phyloP scores from a whole-genome alignment of 2,329 filamentous ascomycete genomes.

The Aspergillus thermomutatus region DNA sequence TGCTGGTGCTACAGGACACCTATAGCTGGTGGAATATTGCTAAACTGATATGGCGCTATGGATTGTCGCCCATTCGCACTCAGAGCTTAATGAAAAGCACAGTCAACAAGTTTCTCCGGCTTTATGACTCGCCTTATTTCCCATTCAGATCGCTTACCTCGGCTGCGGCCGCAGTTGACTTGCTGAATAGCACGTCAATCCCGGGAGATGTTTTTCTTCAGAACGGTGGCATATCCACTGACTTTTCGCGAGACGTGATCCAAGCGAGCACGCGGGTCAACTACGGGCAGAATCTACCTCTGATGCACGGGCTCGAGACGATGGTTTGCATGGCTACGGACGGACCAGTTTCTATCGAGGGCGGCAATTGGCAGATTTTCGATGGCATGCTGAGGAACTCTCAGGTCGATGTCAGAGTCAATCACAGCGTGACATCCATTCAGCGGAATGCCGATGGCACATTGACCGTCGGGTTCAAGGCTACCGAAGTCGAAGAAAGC shows the following conservation, averaged over 20 bases:
- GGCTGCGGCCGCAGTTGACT: constrained; percentile 63
- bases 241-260: constrained; percentile 76
- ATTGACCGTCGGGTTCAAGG: constrained; percentile 43
- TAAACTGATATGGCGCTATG: constrained; percentile 83
- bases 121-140: constrained; percentile 80
- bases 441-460: constrained; percentile 36
- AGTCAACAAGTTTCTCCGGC: constrained; percentile 68
- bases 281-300: constrained; percentile 83
- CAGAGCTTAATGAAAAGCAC: constrained; percentile 68
- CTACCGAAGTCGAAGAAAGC: constrained; percentile 14
- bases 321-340: constrained; percentile 91
- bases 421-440: constrained; percentile 66
- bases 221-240: constrained; percentile 61
- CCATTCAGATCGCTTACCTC: constrained; percentile 76
- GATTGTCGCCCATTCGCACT: constrained; percentile 70
- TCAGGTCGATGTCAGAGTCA: constrained; percentile 58
- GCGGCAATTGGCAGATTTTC: constrained; percentile 96
- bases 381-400: constrained; percentile 70
- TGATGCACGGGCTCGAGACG: constrained; percentile 83
- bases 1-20: constrained; percentile 61
- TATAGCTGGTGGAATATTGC: constrained; percentile 75
- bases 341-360: constrained; percentile 72
- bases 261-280: constrained; percentile 92
- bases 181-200: constrained; percentile 62
- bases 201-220: constrained; percentile 72